phyloP scores from a whole-genome alignment of 192 early-diverging fungal species.

The Paraglomus occultum region DNA sequence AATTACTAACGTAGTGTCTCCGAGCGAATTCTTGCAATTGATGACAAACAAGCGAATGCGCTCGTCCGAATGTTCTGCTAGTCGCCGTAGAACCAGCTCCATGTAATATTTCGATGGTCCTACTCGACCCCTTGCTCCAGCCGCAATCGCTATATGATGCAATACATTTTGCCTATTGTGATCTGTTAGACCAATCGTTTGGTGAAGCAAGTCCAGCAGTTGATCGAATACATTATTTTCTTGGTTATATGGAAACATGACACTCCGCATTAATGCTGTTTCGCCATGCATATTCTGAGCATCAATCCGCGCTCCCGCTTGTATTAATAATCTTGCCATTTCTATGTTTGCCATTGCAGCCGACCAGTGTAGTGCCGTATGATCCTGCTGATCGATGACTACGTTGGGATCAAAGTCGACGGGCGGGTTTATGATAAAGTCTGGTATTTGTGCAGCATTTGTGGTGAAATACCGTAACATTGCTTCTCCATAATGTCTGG shows the following conservation, averaged over 20 bases:
- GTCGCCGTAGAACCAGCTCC: constrained; percentile 75
- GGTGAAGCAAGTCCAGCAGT: constrained; percentile 70
- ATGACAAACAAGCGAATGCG: constrained; percentile 59
- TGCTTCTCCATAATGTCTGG: constrained; percentile 33
- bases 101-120: constrained; percentile 85
- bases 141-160: constrained; percentile 82
- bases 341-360: constrained; percentile 81
- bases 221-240: constrained; percentile 78
- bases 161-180: constrained; percentile 80
- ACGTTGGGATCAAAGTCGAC: constrained; percentile 77
- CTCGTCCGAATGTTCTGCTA: constrained; percentile 69
- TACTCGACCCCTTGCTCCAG: constrained; percentile 67
- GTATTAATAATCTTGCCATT: constrained; percentile 71
- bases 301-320: constrained; percentile 71
- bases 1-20: constrained; percentile 75
- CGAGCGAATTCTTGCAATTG: constrained; percentile 76
- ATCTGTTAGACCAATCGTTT: constrained; percentile 75
- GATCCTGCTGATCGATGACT: constrained; percentile 93
- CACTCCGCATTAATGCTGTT: constrained; percentile 87
- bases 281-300: constrained; percentile 82
- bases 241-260: constrained; percentile 86
- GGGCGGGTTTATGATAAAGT: constrained; percentile 51
- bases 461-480: constrained; percentile 42
- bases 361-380: constrained; percentile 95
- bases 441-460: constrained; percentile 49